Conservation (phyloP, 2,329 filamentous ascomycete genomes). For the Helicocarpus griseus region DNA sequence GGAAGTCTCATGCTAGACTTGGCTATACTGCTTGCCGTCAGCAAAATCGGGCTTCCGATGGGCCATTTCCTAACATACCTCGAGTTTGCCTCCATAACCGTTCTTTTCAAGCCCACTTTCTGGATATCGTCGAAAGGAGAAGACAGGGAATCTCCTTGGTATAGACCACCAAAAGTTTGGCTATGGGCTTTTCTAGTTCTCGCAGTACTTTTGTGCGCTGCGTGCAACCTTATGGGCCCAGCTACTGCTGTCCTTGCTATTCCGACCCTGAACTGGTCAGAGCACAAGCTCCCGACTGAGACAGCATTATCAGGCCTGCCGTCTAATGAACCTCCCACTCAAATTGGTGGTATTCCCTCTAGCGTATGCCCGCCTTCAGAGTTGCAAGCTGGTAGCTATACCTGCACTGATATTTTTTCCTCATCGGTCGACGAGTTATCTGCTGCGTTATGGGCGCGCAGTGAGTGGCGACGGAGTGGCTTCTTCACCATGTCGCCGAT, state of each 20-base stretch:
- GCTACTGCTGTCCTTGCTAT: slow-evolving; percentile 20
- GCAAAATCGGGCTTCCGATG: slow-evolving; percentile 17
- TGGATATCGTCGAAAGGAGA: slow-evolving; percentile 1
- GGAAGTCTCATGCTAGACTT: slow-evolving; percentile 18
- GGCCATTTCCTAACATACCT: slow-evolving; percentile 19
- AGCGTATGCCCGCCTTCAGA: slow-evolving; percentile 3
- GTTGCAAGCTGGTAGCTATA: slow-evolving; percentile 6
- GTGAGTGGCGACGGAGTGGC: background rate
- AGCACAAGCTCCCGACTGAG: slow-evolving; percentile 4
- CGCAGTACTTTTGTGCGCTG: slow-evolving; percentile 12
- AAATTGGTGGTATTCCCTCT: background rate
- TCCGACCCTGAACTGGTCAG: slow-evolving; percentile 18
- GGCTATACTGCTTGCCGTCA: slow-evolving; percentile 12
- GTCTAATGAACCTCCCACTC: background rate
- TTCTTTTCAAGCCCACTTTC: slow-evolving; percentile 11
- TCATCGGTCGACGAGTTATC: slow-evolving; percentile 7
- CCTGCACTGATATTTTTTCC: slow-evolving; percentile 8
- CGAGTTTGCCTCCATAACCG: slow-evolving; percentile 18
- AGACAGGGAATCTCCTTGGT: slow-evolving; percentile 6
- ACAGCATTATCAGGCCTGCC: background rate
- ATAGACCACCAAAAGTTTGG: background rate
- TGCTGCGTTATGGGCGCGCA: background rate
- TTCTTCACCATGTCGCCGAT: background rate
- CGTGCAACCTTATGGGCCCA: slow-evolving; percentile 24
- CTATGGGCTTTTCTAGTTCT: slow-evolving; percentile 13